Base-by-base conservation (phyloP, 148 eudicot species). In the Chenopodium suecicum region DNA sequence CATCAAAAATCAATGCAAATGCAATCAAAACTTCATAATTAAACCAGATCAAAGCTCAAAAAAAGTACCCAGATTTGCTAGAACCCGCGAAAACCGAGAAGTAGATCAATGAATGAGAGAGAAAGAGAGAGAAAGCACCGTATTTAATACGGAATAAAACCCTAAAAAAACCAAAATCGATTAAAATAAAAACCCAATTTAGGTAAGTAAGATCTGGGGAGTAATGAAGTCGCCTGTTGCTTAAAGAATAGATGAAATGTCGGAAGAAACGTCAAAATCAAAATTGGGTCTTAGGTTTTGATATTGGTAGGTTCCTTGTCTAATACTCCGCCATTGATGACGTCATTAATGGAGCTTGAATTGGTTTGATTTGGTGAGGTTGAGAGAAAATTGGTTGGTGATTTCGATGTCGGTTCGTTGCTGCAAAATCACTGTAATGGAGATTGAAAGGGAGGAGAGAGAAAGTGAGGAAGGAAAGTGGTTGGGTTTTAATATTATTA, bases 161-260 rank as follows among this genome's bases (percentile, higher is more conserved):
- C 81, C 75, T 52, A 68, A 52, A 79, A 78, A 82, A 56, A 17
- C 62, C 62, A 56, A 52, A 56, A 2, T 14, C 62, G 48, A 23
- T 29, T 31, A 41, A 14, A 69, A 56, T 16, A 56, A 17, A 56
- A 56, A 17, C 22, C 22, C 62, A 56, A 56, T 56, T 5, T 3
- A 56, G 62, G 62, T 14, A 4, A 56, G 65, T 2, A 41, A 77
- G 64, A 83, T 84, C 83, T 84, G 83, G 34, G 67, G 72, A 10
- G 12, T 48, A 48, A 47, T 4, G 22, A 23, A 81, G 54, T 19
- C 65, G 73, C 12, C 65, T 71, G 84, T 86, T 85, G 92, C 90
- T 88, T 88, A 84, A 84, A 91, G 87, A 76, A 75, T 70, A 54
- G 78, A 77, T 60, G 70, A 86, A 73, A 60, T 62, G 85, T 71